Conservation (phyloP, 176 grass and related monocot species). For the Oryza nivara region DNA sequence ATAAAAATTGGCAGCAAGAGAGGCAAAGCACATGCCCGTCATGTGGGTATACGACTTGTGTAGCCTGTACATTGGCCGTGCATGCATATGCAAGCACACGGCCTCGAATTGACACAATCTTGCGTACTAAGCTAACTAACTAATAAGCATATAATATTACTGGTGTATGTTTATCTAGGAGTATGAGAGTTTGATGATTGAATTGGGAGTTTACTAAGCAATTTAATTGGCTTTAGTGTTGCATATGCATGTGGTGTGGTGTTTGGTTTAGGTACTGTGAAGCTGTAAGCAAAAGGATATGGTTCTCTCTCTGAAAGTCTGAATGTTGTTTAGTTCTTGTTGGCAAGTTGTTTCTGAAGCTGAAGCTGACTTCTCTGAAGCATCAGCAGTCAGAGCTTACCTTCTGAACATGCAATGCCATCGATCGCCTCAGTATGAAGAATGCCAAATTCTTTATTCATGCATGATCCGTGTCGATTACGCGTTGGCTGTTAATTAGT, state of each 20-base stretch:
- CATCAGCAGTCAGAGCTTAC: background rate
- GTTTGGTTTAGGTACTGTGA: background rate
- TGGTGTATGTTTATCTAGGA: background rate
- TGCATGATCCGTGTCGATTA: background rate
- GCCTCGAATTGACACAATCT: constrained; percentile 15
- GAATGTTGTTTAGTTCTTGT: background rate
- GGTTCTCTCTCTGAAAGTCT: background rate
- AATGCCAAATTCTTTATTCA: background rate
- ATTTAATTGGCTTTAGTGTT: background rate
- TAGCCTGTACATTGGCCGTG: constrained; percentile 21
- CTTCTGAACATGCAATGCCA: background rate
- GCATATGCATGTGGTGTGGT: background rate
- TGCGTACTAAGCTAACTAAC: constrained; percentile 1
- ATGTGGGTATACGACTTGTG: constrained; percentile 28
- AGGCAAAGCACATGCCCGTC: constrained; percentile 37
- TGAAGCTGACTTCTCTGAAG: background rate
- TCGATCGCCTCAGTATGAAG: background rate
- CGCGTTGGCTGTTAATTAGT: background rate
- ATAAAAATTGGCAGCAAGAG: constrained; percentile 3
- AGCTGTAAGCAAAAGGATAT: background rate
- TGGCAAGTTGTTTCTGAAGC: background rate
- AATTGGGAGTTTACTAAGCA: constrained; percentile 7
- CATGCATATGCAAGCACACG: constrained; percentile 22
- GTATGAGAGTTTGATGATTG: background rate
- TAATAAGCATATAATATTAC: background rate